These are phyloP conservation scores for Lactarius sp. DNA, from an alignment of 768 basidiomycete genomes.

Conservation along the genomic window DNA sequence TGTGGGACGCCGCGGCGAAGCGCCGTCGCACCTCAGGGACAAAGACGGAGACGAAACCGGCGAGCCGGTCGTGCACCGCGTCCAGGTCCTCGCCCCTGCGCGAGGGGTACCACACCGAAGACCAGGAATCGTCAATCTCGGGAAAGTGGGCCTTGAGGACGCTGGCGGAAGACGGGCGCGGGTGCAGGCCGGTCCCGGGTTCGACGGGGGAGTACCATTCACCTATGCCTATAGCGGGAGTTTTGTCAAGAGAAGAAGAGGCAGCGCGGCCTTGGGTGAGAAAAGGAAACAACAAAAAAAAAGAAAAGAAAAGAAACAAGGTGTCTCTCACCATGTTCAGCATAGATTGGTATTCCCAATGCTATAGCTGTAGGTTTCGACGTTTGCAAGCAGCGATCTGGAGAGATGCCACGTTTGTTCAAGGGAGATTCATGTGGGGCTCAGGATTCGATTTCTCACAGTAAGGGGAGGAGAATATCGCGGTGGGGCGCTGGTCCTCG, in stretches of 20 bases:
- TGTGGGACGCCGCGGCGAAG: conserved; percentile 39
- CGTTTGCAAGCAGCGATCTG: conserved; percentile 88
- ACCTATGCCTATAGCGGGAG: conserved; percentile 45
- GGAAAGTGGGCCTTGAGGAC: conserved; percentile 52
- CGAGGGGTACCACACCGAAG: conserved; percentile 60
- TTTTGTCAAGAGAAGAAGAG: background rate
- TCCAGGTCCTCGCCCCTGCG: conserved; percentile 68
- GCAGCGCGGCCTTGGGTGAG: too few species aligned
- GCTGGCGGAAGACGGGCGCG: conserved; percentile 57
- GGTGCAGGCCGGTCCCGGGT: conserved; percentile 67
- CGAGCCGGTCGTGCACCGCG: conserved; percentile 56
- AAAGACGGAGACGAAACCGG: conserved; percentile 48
- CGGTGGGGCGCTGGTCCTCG: conserved; percentile 62
- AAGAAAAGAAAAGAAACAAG: background rate
- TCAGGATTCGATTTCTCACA: conserved; percentile 42
- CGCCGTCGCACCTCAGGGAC: conserved; percentile 46
- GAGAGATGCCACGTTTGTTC: background rate
- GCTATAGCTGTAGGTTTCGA: conserved; percentile 56
- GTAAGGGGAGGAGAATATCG: conserved; percentile 81
- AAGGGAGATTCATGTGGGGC: too few species aligned
- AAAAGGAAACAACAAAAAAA: too few species aligned
- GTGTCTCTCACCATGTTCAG: conserved; percentile 62
- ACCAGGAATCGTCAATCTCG: conserved; percentile 56
- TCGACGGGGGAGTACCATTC: conserved; percentile 78
- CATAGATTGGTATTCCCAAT: conserved; percentile 62